Conservation (phyloP, 1,284 basidiomycete species). For the Meripilus lineatus region DNA sequence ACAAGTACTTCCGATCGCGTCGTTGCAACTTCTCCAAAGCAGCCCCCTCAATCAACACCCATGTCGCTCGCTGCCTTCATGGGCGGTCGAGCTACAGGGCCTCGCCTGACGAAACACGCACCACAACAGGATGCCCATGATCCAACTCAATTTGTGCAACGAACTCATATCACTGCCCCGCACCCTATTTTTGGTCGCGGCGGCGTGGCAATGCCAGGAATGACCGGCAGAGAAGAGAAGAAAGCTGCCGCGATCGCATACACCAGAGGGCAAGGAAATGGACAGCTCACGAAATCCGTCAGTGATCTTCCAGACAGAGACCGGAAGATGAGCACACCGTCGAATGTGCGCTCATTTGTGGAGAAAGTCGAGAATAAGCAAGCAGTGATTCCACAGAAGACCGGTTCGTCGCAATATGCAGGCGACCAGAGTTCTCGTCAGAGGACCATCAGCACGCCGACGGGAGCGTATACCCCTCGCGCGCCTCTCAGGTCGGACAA, state of each 20-base stretch:
- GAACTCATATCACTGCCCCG: slow-evolving; percentile 41
- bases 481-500: not conserved
- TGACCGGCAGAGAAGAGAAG: slow-evolving; percentile 29
- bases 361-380: slow-evolving; percentile 30
- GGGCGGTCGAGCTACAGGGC: slow-evolving; percentile 67
- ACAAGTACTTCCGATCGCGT: too few species aligned
- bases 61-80: slow-evolving; percentile 76
- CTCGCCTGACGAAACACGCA: slow-evolving; percentile 62
- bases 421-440: slow-evolving; percentile 21
- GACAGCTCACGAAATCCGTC: too few species aligned
- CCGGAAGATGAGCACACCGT: slow-evolving; percentile 31
- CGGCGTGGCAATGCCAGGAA: slow-evolving; percentile 69
- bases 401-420: slow-evolving; percentile 11
- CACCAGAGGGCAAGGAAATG: not conserved
- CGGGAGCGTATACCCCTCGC: slow-evolving; percentile 1
- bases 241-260: not conserved
- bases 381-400: slow-evolving; percentile 16
- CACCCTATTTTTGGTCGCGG: slow-evolving; percentile 73
- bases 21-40: slow-evolving; percentile 17
- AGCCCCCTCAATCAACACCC: slow-evolving; percentile 28
- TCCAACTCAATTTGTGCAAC: slow-evolving; percentile 61
- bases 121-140: slow-evolving; percentile 66
- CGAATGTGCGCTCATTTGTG: slow-evolving; percentile 30
- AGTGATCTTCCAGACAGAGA: slow-evolving; percentile 17
- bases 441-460: slow-evolving; percentile 31